phyloP scores from a whole-genome alignment of 129 eudicot species.

The Centaurea solstitialis region DNA sequence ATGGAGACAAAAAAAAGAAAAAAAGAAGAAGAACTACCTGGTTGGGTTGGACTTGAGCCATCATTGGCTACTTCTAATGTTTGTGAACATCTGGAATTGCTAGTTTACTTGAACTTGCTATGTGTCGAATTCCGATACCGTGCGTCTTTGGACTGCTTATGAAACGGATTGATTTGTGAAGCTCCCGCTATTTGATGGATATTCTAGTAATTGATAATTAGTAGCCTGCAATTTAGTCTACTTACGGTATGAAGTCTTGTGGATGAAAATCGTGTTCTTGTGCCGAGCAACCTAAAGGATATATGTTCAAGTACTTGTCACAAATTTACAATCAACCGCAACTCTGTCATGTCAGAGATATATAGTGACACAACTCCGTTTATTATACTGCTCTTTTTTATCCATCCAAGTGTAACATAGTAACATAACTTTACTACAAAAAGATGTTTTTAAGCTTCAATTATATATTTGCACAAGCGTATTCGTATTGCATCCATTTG shows the following conservation, averaged over 20 bases:
- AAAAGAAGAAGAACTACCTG: not conserved
- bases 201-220: not conserved
- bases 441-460: not conserved
- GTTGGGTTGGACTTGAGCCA: not conserved
- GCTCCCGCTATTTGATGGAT: not conserved
- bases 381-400: not conserved
- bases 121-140: not conserved
- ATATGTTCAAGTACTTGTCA: not conserved
- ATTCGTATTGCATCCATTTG: not conserved
- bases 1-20: not conserved
- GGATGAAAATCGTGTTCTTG: not conserved
- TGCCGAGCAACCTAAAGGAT: not conserved
- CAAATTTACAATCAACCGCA: not conserved
- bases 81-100: not conserved
- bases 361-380: not conserved
- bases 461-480: not conserved
- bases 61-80: not conserved
- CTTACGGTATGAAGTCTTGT: not conserved
- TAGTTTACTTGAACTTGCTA: not conserved
- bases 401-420: not conserved
- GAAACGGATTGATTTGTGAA: slow-evolving; percentile 7
- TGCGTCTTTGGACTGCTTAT: not conserved
- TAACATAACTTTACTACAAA: not conserved
- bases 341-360: not conserved
- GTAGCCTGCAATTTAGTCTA: not conserved